Evolutionary conservation across 202 grass and related monocot species (phyloP), one percentile per base, ranked within the genome.

Genomic region (Setaria viridis): DNA sequence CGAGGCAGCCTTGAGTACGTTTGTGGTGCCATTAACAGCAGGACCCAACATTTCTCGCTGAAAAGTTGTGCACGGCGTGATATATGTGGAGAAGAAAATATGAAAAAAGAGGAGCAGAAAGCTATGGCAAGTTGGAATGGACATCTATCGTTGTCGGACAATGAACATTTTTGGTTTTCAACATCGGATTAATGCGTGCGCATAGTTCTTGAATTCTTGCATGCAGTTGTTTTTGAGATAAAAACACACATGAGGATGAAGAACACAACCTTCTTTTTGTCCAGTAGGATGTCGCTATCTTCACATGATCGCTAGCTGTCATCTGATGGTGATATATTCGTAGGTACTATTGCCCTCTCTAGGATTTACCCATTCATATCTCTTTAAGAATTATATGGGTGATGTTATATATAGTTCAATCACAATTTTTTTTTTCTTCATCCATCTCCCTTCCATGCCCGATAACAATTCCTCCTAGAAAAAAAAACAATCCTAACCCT

Each of bases 21-120:
- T 88, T 34, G 19, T 72, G 58, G 88, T 86, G 14, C 88, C 88
- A 12, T 9, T 58, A 47, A 90, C 53, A 78, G 84, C 88, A 77
- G 88, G 88, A 19, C 37, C 73, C 56, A 90, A 0, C 55, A 85
- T 63, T 39, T 85, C 63, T 76, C 59, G 3, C 87, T 89, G 50
- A 57, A 76, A 34, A 51, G 33, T 76, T 76, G 53, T 14, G 17
- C 33, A 58, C 19, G 17, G 6, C 5, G 54, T 76, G 34, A 20
- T 53, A n/a, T 57, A 35, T 34, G 2, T 35, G 49, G 73, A 58
- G 10, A 5, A 41, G 29, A 56, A 55, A 75, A 9, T 56, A 13
- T 39, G 29, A 16, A 20, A 41, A 16, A 32, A 9, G 55, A 35
- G 35, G 0, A 55, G 1, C 4, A 55, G 70, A 73, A 73, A 34